Base-by-base conservation (phyloP, 179 eudicot genomes). In the Actinidia chinensis region DNA sequence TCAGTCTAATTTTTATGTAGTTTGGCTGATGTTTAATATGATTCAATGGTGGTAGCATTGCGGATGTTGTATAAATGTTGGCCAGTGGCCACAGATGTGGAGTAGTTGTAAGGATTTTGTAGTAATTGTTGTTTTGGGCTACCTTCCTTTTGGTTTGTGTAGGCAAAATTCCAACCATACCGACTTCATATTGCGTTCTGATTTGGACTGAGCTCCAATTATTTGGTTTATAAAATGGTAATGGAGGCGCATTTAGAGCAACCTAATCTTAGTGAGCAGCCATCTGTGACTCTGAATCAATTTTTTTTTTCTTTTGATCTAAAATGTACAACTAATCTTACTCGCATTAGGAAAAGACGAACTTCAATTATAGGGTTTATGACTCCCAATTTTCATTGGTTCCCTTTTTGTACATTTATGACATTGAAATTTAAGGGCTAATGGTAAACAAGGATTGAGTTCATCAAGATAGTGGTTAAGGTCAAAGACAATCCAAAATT, bases 121-220 rank as follows among this genome's bases (percentile, higher is more conserved):
- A 68, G 43, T n/a, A 9, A 20, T 10, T 2, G 2, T 50, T 48
- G 40, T 48, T 48, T 7, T 22, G 15, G 55, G 33, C 20, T 64
- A 33, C 28, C 65, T 14, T 71, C 9, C 60, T 50, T 22, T 18
- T 69, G 56, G 58, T 70, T 20, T 40, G n/a, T 5, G 15, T 23
- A 11, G 36, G 36, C 1, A 12, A 18, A 22, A 20, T 20, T 11
- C 52, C 52, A 73, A n/a, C 42, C 43, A 11, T 48, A 54, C 54
- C 23, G n/a, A 20, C 13, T 74, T 58, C 77, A 74, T 40, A 74
- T 22, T 74, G 33, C 20, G 22, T 17, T 71, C n/a, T 44, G 5
- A 15, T 22, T 6, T 44, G 52, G 18, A 10, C 14, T 74, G 5
- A 23, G 52, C 33, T 20, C 5, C 46, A 8, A 46, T 20, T 23